These are phyloP conservation scores for Penicillium sp. DNA, from an alignment of 2,329 filamentous ascomycete genomes.

Conservation along the genomic window DNA sequence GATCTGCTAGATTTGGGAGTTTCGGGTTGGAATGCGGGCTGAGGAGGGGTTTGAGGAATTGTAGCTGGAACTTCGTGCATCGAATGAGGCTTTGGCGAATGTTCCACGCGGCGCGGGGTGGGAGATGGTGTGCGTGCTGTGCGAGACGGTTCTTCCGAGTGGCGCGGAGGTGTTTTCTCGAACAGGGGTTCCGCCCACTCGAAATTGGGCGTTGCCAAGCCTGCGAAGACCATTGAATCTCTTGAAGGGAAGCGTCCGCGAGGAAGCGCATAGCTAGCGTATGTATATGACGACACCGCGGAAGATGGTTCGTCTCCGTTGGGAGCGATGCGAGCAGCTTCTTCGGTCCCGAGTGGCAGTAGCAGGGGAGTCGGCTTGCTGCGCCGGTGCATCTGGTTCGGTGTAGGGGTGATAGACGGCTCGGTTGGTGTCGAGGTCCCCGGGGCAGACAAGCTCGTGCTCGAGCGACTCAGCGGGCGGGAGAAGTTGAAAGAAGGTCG, in stretches of 20 bases:
- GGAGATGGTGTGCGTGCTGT: conserved; percentile 37
- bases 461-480: conserved; percentile 71
- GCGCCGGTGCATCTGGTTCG: conserved; percentile 28
- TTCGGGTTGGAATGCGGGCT: not conserved
- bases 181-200: conserved; percentile 64
- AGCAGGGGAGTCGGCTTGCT: conserved; percentile 38
- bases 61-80: conserved; percentile 27
- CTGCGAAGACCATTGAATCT: conserved; percentile 61
- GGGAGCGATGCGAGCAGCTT: conserved; percentile 13
- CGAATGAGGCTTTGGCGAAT: conserved; percentile 31
- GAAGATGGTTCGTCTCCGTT: conserved; percentile 36
- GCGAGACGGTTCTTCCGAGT: conserved; percentile 25
- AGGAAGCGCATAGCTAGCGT: conserved; percentile 81
- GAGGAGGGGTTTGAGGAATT: not conserved
- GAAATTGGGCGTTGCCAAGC: conserved; percentile 58
- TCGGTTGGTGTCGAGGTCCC: conserved; percentile 31
- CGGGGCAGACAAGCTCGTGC: conserved; percentile 41
- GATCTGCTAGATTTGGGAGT: conserved; percentile 11
- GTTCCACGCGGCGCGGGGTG: conserved; percentile 20
- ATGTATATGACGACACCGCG: conserved; percentile 74
- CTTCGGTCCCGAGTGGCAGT: conserved; percentile 27
- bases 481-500: conserved; percentile 92
- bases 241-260: conserved; percentile 78
- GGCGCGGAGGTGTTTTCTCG: conserved; percentile 40
- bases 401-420: conserved; percentile 34